Evolutionary conservation across 164 flowering plant genomes (phyloP).

Genomic region (Litsea cubeba): DNA sequence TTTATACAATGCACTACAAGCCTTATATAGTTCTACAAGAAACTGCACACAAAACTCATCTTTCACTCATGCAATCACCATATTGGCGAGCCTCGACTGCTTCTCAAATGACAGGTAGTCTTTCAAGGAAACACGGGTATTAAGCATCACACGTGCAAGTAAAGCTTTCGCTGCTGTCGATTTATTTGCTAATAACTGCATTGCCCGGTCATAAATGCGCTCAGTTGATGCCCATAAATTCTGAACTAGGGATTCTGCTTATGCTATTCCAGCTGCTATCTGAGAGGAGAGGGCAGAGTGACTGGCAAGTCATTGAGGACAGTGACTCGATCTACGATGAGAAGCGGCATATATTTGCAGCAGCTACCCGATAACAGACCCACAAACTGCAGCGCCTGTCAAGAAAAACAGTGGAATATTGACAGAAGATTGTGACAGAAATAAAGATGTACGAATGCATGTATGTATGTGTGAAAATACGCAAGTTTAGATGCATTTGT

Average conservation of each 20-base stretch:
- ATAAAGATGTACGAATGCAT: background rate
- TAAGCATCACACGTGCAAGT: constrained; percentile 42
- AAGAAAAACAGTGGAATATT: constrained; percentile 2
- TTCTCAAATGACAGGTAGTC: constrained; percentile 62
- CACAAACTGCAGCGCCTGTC: constrained; percentile 71
- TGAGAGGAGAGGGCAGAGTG: constrained; percentile 63
- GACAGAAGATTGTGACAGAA: background rate
- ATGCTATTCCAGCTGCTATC: constrained; percentile 46
- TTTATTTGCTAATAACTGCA: constrained; percentile 17
- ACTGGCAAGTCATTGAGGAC: constrained; percentile 76
- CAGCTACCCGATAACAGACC: constrained; percentile 71
- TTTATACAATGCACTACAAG: no score
- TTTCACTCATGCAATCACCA: constrained; percentile 28
- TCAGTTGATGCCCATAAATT: constrained; percentile 50
- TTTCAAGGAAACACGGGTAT: constrained; percentile 46
- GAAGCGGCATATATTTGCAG: constrained; percentile 74
- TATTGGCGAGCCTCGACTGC: constrained; percentile 67
- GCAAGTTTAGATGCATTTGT: no score
- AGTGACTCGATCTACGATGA: constrained; percentile 44
- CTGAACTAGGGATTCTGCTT: constrained; percentile 47
- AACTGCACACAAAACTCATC: background rate
- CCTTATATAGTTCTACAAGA: no score
- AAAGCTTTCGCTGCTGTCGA: constrained; percentile 48
- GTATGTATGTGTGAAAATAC: no score
- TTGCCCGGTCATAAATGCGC: constrained; percentile 54